phyloP scores from a whole-genome alignment of 1,284 basidiomycete genomes.

The Macrocybe sp. region DNA sequence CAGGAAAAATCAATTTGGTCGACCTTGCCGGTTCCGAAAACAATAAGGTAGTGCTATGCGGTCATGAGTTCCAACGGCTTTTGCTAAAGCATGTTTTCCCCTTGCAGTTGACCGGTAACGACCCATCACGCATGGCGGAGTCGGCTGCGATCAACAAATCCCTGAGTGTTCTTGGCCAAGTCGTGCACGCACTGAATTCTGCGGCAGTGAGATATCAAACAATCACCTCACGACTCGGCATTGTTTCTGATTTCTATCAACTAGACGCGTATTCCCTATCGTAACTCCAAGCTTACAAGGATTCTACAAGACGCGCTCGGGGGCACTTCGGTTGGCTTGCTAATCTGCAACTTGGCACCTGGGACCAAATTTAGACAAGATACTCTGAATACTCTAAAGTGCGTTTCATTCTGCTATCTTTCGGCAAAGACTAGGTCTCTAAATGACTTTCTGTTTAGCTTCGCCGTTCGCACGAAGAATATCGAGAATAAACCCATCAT shows the following conservation, averaged over 20 bases:
- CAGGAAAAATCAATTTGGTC: conserved; percentile 78
- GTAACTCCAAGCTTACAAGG: conserved; percentile 78
- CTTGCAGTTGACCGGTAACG: conserved; percentile 70
- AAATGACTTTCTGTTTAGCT: conserved; percentile 37
- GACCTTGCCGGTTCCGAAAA: conserved; percentile 88
- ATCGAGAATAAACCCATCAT: conserved; percentile 73
- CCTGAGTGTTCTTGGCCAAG: conserved; percentile 75
- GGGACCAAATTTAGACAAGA: conserved; percentile 75
- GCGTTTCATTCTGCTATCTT: conserved; percentile 16
- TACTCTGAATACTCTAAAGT: conserved; percentile 83
- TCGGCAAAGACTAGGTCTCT: neutral
- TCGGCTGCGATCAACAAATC: conserved; percentile 84
- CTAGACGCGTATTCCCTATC: conserved; percentile 75
- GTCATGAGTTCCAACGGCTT: neutral
- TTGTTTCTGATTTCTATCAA: conserved; percentile 1
- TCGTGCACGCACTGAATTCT: conserved; percentile 78
- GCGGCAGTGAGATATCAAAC: conserved; percentile 48
- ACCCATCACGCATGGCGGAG: conserved; percentile 74
- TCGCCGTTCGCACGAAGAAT: conserved; percentile 75
- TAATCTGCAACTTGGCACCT: conserved; percentile 83
- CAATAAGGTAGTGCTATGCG: conserved; percentile 52
- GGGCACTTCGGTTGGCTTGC: conserved; percentile 66
- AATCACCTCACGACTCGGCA: neutral
- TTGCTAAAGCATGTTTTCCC: neutral
- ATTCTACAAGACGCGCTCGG: conserved; percentile 83